These are phyloP conservation scores for Boletellus ananas DNA, from an alignment of 768 basidiomycete species.

Conservation along the genomic window DNA sequence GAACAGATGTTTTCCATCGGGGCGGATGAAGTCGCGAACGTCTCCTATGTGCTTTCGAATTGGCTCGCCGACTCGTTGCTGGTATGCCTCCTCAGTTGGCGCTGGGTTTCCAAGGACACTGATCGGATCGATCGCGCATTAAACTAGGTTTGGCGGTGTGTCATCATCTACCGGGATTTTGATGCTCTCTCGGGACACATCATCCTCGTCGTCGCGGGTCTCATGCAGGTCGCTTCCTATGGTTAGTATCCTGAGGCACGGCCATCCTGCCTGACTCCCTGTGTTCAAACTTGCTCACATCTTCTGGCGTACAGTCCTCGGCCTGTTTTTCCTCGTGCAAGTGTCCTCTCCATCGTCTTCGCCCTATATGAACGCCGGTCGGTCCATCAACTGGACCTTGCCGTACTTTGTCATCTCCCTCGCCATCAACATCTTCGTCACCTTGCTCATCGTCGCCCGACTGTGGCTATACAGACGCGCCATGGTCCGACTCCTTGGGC, in stretches of 20 bases:
- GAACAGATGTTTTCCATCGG: conserved; percentile 28
- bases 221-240: conserved; percentile 25
- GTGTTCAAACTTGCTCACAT: not conserved
- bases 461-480: conserved; percentile 25
- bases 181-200: conserved; percentile 7
- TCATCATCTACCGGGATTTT: conserved; percentile 25
- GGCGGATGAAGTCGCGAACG: conserved; percentile 22
- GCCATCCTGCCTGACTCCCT: not conserved
- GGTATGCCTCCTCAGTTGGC: conserved; percentile 7
- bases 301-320: conserved; percentile 13
- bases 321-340: conserved; percentile 23
- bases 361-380: conserved; percentile 16
- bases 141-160: conserved; percentile 28
- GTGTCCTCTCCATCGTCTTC: conserved; percentile 27
- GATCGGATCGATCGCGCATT: not conserved
- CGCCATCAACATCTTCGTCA: conserved; percentile 22
- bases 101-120: not conserved
- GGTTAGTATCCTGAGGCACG: conserved; percentile 9
- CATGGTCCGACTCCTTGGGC: conserved; percentile 16
- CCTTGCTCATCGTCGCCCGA: conserved; percentile 25
- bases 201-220: conserved; percentile 16
- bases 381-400: conserved; percentile 21
- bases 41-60: conserved; percentile 27
- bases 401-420: conserved; percentile 29
- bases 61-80: conserved; percentile 27